These are phyloP conservation scores for Gynostemma pentaphyllum DNA, from an alignment of 306 rosid species.

Conservation along the genomic window DNA sequence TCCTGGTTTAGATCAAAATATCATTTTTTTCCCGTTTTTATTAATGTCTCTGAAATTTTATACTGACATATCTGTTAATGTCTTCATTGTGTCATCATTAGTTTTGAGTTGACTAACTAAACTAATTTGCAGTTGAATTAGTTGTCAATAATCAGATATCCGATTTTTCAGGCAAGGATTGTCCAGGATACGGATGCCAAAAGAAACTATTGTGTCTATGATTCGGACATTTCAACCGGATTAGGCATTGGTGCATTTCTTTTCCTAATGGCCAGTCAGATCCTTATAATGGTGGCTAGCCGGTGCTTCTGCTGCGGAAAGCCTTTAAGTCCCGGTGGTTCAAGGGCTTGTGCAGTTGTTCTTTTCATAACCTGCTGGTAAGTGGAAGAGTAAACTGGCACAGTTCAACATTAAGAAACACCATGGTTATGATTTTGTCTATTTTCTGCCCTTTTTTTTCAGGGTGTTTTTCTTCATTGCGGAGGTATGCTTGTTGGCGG, in stretches of 20 bases:
- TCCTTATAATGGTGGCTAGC: constrained; percentile 74
- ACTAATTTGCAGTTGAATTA: too few relatives aligned
- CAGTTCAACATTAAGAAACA: neutral
- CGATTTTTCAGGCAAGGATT: constrained; percentile 51
- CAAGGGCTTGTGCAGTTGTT: constrained; percentile 76
- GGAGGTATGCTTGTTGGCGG: constrained; percentile 80
- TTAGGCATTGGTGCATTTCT: constrained; percentile 87
- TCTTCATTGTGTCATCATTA: neutral
- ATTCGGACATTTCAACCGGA: constrained; percentile 80
- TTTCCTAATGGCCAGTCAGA: constrained; percentile 66
- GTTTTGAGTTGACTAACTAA: too few relatives aligned
- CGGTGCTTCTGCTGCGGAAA: constrained; percentile 98
- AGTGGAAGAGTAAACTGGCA: neutral
- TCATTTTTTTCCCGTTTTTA: neutral
- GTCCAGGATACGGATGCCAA: constrained; percentile 22
- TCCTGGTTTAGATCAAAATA: neutral
- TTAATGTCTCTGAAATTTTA: neutral
- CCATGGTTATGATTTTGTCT: neutral
- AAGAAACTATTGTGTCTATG: constrained; percentile 63
- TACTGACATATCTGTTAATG: neutral
- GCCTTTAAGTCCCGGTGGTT: constrained; percentile 78
- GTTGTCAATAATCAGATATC: neutral
- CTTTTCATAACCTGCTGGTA: constrained; percentile 96
- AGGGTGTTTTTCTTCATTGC: constrained; percentile 91
- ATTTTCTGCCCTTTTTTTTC: neutral